These are phyloP conservation scores for Pythium dissotocum DNA, from an alignment of 352 stramenopile genomes.

Conservation along the genomic window DNA sequence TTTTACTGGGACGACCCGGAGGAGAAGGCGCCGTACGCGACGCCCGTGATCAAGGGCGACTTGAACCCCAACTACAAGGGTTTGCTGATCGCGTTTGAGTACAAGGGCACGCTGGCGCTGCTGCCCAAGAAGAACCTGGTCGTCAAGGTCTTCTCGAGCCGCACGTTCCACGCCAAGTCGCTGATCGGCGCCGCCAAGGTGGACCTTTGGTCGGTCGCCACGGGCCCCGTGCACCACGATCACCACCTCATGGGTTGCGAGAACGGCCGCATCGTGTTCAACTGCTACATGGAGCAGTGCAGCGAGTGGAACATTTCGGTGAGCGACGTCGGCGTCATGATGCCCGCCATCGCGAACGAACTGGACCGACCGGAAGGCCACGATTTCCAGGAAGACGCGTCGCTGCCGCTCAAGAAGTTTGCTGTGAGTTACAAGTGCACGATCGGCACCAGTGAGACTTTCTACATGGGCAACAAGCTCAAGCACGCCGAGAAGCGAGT, in stretches of 20 bases:
- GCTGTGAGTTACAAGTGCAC: slow-evolving; percentile 90
- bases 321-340: slow-evolving; percentile 88
- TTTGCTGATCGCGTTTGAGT: slow-evolving; percentile 85
- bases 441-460: slow-evolving; percentile 84
- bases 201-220: slow-evolving; percentile 82
- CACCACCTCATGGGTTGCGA: slow-evolving; percentile 85
- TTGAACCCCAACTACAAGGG: slow-evolving; percentile 90
- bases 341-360: slow-evolving; percentile 87
- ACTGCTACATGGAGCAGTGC: slow-evolving; percentile 92
- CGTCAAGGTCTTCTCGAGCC: slow-evolving; percentile 84
- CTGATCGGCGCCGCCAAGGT: slow-evolving; percentile 78
- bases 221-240: slow-evolving; percentile 85
- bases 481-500: slow-evolving; percentile 78
- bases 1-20: slow-evolving; percentile 85
- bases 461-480: slow-evolving; percentile 84
- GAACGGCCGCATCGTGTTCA: slow-evolving; percentile 89
- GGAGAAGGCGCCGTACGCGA: slow-evolving; percentile 69
- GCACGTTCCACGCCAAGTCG: slow-evolving; percentile 75
- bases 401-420: slow-evolving; percentile 86
- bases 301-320: slow-evolving; percentile 90
- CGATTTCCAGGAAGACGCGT: slow-evolving; percentile 90
- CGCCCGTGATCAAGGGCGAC: slow-evolving; percentile 82
- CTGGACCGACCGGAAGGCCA: slow-evolving; percentile 87
- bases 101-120: slow-evolving; percentile 61
- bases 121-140: slow-evolving; percentile 61